A percentile compares a stretch with the other conserved stretches of the same genome.
Evolutionary conservation across 2,329 filamentous ascomycete genomes (phyloP).

Genomic region (Talaromyces sp.): DNA sequence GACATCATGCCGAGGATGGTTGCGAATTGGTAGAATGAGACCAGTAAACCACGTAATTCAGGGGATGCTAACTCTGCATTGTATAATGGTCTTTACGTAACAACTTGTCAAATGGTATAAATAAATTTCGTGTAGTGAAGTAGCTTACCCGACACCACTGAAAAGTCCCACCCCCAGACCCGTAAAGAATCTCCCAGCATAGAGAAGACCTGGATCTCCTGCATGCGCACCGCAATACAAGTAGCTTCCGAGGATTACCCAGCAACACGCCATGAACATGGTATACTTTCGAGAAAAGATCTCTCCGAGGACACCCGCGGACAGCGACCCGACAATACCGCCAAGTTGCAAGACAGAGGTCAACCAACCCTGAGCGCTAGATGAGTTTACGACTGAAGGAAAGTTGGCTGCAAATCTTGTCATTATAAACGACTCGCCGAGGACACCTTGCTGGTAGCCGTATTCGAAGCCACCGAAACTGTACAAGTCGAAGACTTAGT

Average conservation of each 20-base stretch:
- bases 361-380: conserved; percentile 41
- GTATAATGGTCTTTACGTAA: conserved; percentile 45
- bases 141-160: conserved; percentile 10
- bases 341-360: conserved; percentile 54
- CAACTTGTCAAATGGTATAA: neutral
- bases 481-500: neutral
- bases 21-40: conserved; percentile 35
- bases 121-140: neutral
- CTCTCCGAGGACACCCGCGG: conserved; percentile 49
- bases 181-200: conserved; percentile 30
- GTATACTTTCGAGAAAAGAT: conserved; percentile 52
- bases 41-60: conserved; percentile 32
- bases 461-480: conserved; percentile 49
- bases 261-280: conserved; percentile 51
- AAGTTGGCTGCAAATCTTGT: conserved; percentile 49
- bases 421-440: conserved; percentile 49
- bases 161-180: conserved; percentile 28
- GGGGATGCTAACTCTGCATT: conserved; percentile 48
- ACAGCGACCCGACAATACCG: conserved; percentile 43
- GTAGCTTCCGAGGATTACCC: conserved; percentile 46
- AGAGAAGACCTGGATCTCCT: conserved; percentile 22
- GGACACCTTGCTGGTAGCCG: conserved; percentile 47
- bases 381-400: conserved; percentile 43
- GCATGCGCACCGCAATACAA: conserved; percentile 28
- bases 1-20: conserved; percentile 37